phyloP scores from a whole-genome alignment of 768 basidiomycete species.

The Kwoniella europaea region DNA sequence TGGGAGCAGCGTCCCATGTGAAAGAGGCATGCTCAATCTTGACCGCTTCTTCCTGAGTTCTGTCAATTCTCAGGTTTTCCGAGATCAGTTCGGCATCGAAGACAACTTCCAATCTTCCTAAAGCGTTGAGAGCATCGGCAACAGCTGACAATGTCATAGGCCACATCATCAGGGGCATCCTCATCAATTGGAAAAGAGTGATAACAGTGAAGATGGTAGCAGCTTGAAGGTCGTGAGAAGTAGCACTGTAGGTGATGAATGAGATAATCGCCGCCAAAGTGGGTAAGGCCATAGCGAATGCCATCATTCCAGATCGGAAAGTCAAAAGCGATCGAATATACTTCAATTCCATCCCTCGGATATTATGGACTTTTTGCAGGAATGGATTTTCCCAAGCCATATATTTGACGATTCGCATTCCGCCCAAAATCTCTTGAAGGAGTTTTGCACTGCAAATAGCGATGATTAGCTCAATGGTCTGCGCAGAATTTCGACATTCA shows the following conservation, averaged over 20 bases:
- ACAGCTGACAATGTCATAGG: constrained; percentile 68
- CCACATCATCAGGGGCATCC: constrained; percentile 77
- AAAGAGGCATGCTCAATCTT: constrained; percentile 73
- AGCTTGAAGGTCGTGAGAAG: constrained; percentile 58
- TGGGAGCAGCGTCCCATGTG: constrained; percentile 77
- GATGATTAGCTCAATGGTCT: background rate
- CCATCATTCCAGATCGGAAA: constrained; percentile 70
- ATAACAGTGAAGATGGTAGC: constrained; percentile 82
- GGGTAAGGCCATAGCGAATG: constrained; percentile 71
- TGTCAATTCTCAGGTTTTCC: constrained; percentile 66
- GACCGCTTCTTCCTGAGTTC: constrained; percentile 68
- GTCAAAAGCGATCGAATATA: constrained; percentile 61
- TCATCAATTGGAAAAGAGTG: constrained; percentile 79
- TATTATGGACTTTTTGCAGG: constrained; percentile 71
- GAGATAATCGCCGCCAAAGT: constrained; percentile 74
- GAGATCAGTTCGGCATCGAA: constrained; percentile 81
- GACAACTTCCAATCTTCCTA: constrained; percentile 74
- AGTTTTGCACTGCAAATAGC: constrained; percentile 69
- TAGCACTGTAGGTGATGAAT: constrained; percentile 72
- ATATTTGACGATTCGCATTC: constrained; percentile 91
- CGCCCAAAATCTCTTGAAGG: constrained; percentile 83
- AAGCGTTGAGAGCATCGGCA: constrained; percentile 81
- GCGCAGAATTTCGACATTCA: background rate
- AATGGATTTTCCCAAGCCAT: constrained; percentile 88
- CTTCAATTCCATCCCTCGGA: constrained; percentile 73